Percentiles rank a stretch among this genome's conserved stretches.
phyloP scores from a whole-genome alignment of 2,329 filamentous ascomycete genomes.

The Chaetomiaceae sp. region DNA sequence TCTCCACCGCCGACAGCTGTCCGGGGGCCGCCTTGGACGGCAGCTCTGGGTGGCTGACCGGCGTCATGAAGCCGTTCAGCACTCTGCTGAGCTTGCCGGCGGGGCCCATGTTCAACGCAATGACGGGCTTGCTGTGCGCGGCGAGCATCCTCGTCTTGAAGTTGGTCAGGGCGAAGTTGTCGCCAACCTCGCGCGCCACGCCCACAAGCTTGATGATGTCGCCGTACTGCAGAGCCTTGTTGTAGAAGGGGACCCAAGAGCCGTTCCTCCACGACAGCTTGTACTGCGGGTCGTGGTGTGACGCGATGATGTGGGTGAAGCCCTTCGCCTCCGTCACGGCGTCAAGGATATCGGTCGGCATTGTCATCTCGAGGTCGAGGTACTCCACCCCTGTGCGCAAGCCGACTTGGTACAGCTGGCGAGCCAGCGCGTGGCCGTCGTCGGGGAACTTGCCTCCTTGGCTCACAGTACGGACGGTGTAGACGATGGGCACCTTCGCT shows the following conservation, averaged over 20 bases:
- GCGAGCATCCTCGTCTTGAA: conserved; percentile 74
- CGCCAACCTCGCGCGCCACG: conserved; percentile 65
- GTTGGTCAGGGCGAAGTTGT: conserved; percentile 77
- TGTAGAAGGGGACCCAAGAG: conserved; percentile 89
- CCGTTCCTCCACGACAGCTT: conserved; percentile 82
- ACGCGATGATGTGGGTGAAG: conserved; percentile 80
- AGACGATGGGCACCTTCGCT: conserved; percentile 76
- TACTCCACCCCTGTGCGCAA: conserved; percentile 85
- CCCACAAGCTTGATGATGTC: conserved; percentile 95
- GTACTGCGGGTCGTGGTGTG: conserved; percentile 82
- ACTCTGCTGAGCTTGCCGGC: conserved; percentile 84
- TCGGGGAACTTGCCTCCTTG: conserved; percentile 90
- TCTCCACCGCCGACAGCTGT: conserved; percentile 84
- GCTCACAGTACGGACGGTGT: conserved; percentile 77
- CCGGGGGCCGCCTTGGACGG: conserved; percentile 91
- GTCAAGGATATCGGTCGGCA: conserved; percentile 69
- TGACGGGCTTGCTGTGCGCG: conserved; percentile 74
- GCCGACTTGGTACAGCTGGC: conserved; percentile 70
- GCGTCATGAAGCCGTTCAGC: conserved; percentile 87
- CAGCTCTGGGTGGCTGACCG: conserved; percentile 82
- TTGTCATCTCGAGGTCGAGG: conserved; percentile 84
- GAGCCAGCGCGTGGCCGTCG: conserved; percentile 60
- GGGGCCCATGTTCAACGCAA: conserved; percentile 92
- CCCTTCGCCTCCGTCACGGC: conserved; percentile 61
- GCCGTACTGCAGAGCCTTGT: conserved; percentile 80